These are phyloP conservation scores for Termitomyces sp. DNA, from an alignment of 768 basidiomycete species.

Conservation along the genomic window DNA sequence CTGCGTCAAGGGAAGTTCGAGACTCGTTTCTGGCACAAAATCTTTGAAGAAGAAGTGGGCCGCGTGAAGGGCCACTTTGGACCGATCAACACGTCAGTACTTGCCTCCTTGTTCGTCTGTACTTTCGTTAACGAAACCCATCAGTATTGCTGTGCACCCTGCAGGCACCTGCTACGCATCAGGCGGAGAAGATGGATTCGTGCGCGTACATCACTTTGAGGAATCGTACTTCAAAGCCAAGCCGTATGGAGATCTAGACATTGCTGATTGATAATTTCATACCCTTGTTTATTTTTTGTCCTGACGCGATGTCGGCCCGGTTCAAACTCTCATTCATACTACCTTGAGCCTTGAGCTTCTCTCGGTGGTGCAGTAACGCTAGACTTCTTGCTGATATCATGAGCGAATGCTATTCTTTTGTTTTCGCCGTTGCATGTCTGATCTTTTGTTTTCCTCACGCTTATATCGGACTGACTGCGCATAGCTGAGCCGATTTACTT, in stretches of 20 bases:
- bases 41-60: slow-evolving; percentile 95
- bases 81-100: slow-evolving; percentile 87
- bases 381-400: neutral
- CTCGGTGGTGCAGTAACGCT: neutral
- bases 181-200: slow-evolving; percentile 94
- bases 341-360: neutral
- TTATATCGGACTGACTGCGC: neutral
- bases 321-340: neutral
- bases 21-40: slow-evolving; percentile 95
- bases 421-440: neutral
- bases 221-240: slow-evolving; percentile 89
- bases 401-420: neutral
- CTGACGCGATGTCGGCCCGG: neutral
- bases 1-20: slow-evolving; percentile 95
- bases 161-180: slow-evolving; percentile 85
- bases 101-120: neutral
- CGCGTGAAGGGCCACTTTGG: slow-evolving; percentile 98
- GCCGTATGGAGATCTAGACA: slow-evolving; percentile 88
- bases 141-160: slow-evolving; percentile 89
- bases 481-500: neutral
- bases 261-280: slow-evolving; percentile 34
- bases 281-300: neutral
- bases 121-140: slow-evolving; percentile 2
- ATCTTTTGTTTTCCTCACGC: neutral
- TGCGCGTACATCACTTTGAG: slow-evolving; percentile 89